A percentile compares a stretch with the other conserved stretches of the same genome.
These are phyloP conservation scores for Botryosphaeria agaves DNA, from an alignment of 2,329 filamentous ascomycete species.

Conservation along the genomic window DNA sequence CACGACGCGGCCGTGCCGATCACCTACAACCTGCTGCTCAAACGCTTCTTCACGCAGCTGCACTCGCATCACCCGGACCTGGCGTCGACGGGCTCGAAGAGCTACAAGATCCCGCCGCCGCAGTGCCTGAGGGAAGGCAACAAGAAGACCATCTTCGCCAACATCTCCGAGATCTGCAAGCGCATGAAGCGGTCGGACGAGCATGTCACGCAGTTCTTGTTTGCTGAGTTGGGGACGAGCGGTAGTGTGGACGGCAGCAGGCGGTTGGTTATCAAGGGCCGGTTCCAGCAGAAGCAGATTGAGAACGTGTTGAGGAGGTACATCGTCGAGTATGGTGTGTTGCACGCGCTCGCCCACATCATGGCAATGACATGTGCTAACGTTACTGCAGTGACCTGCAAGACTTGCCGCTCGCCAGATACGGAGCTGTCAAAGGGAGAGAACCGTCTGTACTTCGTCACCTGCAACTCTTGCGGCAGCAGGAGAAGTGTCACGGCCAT, in stretches of 20 bases:
- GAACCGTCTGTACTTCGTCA: conserved; percentile 97
- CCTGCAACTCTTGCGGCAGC: conserved; percentile 56
- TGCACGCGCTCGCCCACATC: too few species aligned
- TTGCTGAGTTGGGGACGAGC: conserved; percentile 93
- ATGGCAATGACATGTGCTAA: too few species aligned
- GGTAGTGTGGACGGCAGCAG: conserved; percentile 88
- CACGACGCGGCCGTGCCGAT: conserved; percentile 66
- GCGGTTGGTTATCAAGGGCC: conserved; percentile 94
- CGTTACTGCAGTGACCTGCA: conserved; percentile 99
- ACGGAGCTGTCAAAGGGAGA: conserved; percentile 97
- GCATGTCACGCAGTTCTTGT: conserved; percentile 92
- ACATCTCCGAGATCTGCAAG: conserved; percentile 83
- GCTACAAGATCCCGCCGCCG: conserved; percentile 97
- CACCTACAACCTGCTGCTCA: conserved; percentile 69
- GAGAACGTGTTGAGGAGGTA: conserved; percentile 94
- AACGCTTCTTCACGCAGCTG: conserved; percentile 86
- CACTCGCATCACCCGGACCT: conserved; percentile 95
- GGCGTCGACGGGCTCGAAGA: conserved; percentile 72
- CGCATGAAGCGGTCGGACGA: conserved; percentile 98
- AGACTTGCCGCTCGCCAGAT: conserved; percentile 88
- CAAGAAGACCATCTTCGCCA: conserved; percentile 99
- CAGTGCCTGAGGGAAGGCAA: conserved; percentile 99
- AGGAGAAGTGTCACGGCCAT: conserved; percentile 86
- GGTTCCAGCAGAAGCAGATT: conserved; percentile 99
- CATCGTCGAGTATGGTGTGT: conserved; percentile 52